Base-by-base conservation (phyloP, 2,329 filamentous ascomycete species). In the Hypocrella siamensis region DNA sequence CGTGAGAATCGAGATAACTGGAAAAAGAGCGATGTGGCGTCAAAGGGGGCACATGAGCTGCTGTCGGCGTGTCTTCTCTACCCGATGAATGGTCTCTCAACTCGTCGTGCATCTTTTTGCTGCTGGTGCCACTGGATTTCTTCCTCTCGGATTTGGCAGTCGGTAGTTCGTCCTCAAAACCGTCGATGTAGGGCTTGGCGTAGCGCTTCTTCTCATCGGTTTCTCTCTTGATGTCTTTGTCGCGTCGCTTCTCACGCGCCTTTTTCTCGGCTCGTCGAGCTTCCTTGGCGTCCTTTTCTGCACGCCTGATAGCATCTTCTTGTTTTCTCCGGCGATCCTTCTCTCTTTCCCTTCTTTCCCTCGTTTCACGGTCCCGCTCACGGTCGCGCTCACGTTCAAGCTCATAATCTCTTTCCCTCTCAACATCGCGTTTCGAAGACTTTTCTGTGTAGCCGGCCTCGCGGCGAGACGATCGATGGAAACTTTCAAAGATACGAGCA, bases 381-480 rank as follows among this genome's bases (percentile, higher is more conserved):
- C 36, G 38, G n/a, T 41, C 32, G 9, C 38, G 34, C 14, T 25
- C 28, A 12, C 32, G 21, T 6, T 30, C 25, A 7, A 9, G 10
- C 10, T 41, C 37, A 16, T 52, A 42, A 30, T 57, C 45, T 27
- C 52, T 45, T 12, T 57, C 60, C 28, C 49, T 52, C 31, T 59
- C 58, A 29, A 51, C 51, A 16, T 63, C 61, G 28, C 54, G 57
- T 38, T 56, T 61, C 3, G 56, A 56, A 3, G 58, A 46, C 40
- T 60, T 58, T 31, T 66, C 60, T 22, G 53, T 52, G 33, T 67
- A 67, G 34, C 60, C 65, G 2, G 60, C 46, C 5, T 65, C 51
- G 14, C 66, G 65, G 30, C 63, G 58, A 5, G 62, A 52, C 9
- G 52, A 44, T 12, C 48, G 50, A 11, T 42, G 31, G 12, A 39